These are phyloP conservation scores for Aspergillus uvarum DNA, from an alignment of 2,329 filamentous ascomycete genomes.

Conservation along the genomic window DNA sequence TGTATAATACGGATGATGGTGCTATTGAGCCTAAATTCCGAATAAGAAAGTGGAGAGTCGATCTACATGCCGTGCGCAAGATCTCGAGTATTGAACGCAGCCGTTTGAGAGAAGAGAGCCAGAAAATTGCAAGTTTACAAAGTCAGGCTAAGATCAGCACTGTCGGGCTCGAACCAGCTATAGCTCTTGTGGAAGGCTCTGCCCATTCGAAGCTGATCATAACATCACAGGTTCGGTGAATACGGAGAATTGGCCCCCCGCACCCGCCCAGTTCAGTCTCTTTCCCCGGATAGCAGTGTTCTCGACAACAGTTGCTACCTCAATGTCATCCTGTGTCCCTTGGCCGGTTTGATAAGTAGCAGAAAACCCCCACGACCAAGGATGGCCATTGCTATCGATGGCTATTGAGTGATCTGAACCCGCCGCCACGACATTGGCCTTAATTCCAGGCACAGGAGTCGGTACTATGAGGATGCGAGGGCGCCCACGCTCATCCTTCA, in stretches of 20 bases:
- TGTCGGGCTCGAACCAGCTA: not conserved
- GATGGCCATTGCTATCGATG: conserved; percentile 66
- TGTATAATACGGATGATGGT: not conserved
- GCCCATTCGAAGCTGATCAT: conserved; percentile 9
- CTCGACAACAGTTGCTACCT: conserved; percentile 74
- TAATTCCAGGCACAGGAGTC: conserved; percentile 59
- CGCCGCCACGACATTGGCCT: conserved; percentile 59
- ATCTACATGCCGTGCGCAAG: not conserved
- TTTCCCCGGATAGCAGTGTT: conserved; percentile 78
- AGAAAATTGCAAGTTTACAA: not conserved
- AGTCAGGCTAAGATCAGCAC: not conserved
- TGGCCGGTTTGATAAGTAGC: conserved; percentile 78
- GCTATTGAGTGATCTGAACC: conserved; percentile 73
- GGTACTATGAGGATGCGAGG: conserved; percentile 73
- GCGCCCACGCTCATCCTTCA: conserved; percentile 63
- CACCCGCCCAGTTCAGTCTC: conserved; percentile 74
- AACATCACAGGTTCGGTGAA: conserved; percentile 35
- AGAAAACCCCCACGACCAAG: conserved; percentile 78
- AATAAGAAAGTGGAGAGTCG: not conserved
- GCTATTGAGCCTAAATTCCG: not conserved
- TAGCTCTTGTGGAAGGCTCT: not conserved
- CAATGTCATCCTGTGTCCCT: conserved; percentile 75
- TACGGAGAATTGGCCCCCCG: conserved; percentile 73
- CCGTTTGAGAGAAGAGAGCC: not conserved
- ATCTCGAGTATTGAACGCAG: not conserved